Evolutionary conservation across 345 rosid species (phyloP).

Genomic region (Eucalyptus virginea): DNA sequence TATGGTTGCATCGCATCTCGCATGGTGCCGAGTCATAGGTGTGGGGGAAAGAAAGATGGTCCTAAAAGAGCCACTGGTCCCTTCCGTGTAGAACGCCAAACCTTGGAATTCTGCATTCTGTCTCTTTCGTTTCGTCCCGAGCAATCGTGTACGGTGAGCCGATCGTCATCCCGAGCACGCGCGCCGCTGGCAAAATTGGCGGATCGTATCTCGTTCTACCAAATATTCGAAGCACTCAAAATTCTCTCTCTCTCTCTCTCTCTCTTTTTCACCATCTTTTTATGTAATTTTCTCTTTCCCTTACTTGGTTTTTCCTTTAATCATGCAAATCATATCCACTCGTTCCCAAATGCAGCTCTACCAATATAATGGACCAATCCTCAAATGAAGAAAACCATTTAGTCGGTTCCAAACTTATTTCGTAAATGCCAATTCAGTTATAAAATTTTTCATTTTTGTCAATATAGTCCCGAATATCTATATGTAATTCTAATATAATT

Average conservation of each 20-base stretch:
- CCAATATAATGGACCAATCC: background rate
- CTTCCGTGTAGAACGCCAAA: background rate
- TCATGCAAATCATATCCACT: background rate
- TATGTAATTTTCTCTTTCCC: background rate
- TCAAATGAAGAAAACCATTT: background rate
- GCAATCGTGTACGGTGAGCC: background rate
- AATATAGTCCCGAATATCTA: background rate
- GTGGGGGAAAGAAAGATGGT: background rate
- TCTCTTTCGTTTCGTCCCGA: background rate
- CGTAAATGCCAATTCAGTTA: accelerated
- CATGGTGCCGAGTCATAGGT: background rate
- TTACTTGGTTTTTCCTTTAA: background rate
- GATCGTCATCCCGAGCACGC: background rate
- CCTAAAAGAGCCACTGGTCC: background rate
- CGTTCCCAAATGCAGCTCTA: background rate
- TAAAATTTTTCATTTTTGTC: too few relatives aligned
- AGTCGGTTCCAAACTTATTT: accelerated
- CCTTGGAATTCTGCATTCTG: background rate
- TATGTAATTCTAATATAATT: too few relatives aligned
- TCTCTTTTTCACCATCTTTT: background rate
- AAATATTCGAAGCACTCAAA: background rate
- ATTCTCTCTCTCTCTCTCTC: background rate
- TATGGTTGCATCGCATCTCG: background rate
- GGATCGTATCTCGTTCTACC: background rate
- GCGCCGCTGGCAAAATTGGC: background rate